Percentiles rank a stretch among this genome's conserved stretches.
phyloP scores from a whole-genome alignment of 2,329 filamentous ascomycete genomes.

The Claviceps humidiphila region DNA sequence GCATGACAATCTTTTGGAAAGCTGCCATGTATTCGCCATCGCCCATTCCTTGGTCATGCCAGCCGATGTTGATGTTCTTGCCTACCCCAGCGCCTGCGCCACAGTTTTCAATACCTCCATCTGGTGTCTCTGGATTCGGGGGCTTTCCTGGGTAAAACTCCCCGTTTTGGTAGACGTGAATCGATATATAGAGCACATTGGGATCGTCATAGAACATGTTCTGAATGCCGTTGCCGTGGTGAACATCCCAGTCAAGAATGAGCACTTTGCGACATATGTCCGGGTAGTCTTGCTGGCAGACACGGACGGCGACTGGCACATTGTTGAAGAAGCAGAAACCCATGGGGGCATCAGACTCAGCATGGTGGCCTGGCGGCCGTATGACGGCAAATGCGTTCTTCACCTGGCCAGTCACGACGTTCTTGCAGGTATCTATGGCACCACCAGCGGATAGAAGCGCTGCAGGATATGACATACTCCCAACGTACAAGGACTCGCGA shows the following conservation, averaged over 20 bases:
- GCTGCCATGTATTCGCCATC: slow-evolving; percentile 95
- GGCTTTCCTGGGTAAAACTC: slow-evolving; percentile 69
- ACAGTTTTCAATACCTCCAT: slow-evolving; percentile 48
- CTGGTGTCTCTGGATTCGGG: slow-evolving; percentile 41
- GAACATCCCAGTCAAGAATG: slow-evolving; percentile 83
- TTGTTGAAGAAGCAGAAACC: slow-evolving; percentile 99
- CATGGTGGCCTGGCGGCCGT: slow-evolving; percentile 87
- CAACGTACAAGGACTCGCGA: slow-evolving; percentile 70
- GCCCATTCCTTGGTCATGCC: slow-evolving; percentile 67
- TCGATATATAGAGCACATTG: slow-evolving; percentile 87
- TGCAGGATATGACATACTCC: slow-evolving; percentile 66
- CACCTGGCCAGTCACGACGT: slow-evolving; percentile 69
- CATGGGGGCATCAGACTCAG: slow-evolving; percentile 73
- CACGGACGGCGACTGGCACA: slow-evolving; percentile 79
- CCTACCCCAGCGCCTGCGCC: slow-evolving; percentile 42
- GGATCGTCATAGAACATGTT: slow-evolving; percentile 93
- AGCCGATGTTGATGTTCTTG: slow-evolving; percentile 54
- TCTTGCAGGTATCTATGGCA: slow-evolving; percentile 88
- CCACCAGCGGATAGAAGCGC: slow-evolving; percentile 78
- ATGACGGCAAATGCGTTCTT: slow-evolving; percentile 96
- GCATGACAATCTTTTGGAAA: slow-evolving; percentile 94
- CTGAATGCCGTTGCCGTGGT: slow-evolving; percentile 83
- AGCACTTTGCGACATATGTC: slow-evolving; percentile 75
- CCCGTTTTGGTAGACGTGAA: slow-evolving; percentile 79
- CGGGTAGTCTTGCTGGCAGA: slow-evolving; percentile 72